phyloP scores from a whole-genome alignment of 1,284 basidiomycete genomes.

The Exsudoporus floridanus region DNA sequence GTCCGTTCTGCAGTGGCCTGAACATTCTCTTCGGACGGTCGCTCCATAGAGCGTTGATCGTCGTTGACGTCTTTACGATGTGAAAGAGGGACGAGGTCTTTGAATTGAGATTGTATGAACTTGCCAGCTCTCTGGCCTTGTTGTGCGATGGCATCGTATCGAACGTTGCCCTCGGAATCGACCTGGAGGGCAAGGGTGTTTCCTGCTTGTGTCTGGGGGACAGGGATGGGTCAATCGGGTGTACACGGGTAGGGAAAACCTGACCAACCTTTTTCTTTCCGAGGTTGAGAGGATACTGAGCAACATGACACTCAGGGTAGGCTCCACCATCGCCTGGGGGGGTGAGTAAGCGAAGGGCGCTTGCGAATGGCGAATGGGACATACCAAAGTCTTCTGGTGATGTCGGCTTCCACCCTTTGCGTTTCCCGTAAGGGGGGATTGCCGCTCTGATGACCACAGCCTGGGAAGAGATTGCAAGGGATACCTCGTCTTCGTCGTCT shows the following conservation, averaged over 20 bases:
- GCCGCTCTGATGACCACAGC: slow-evolving; percentile 52
- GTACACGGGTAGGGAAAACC: background rate
- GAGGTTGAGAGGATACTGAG: slow-evolving; percentile 96
- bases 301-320: slow-evolving; percentile 96
- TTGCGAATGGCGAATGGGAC: slow-evolving; percentile 22
- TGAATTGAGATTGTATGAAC: slow-evolving; percentile 91
- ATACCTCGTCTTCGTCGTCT: slow-evolving; percentile 58
- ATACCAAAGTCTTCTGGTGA: slow-evolving; percentile 81
- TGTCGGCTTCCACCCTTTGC: slow-evolving; percentile 85
- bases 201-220: slow-evolving; percentile 74
- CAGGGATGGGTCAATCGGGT: slow-evolving; percentile 2
- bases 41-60: slow-evolving; percentile 73
- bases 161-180: slow-evolving; percentile 92
- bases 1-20: slow-evolving; percentile 89
- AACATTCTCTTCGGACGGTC: slow-evolving; percentile 90
- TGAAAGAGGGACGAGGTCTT: slow-evolving; percentile 91
- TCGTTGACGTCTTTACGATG: slow-evolving; percentile 89
- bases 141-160: slow-evolving; percentile 95
- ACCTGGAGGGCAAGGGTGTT: slow-evolving; percentile 96
- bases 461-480: slow-evolving; percentile 41
- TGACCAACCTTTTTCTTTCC: slow-evolving; percentile 80
- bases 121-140: slow-evolving; percentile 90
- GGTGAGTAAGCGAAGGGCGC: background rate
- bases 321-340: slow-evolving; percentile 82
- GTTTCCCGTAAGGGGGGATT: slow-evolving; percentile 81